Percentiles rank a stretch among this genome's conserved stretches.
These are phyloP conservation scores for Hamamelis virginiana DNA, from an alignment of 164 flowering plant genomes.

Conservation along the genomic window DNA sequence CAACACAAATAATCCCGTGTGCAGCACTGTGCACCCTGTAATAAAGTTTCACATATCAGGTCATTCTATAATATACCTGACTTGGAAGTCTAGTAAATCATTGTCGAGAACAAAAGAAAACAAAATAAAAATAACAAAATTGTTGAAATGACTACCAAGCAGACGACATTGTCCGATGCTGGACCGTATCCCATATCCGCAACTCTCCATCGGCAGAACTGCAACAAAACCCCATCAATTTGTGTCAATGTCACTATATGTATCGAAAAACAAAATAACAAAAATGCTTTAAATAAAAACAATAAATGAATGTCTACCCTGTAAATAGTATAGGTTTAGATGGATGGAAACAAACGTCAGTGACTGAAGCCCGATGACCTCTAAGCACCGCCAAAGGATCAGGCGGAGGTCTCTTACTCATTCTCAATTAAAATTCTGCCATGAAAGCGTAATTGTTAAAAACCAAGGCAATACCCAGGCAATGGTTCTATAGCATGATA, in stretches of 20 bases:
- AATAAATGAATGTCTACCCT: conserved; percentile 38
- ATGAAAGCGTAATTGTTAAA: neutral
- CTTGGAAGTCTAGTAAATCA: neutral
- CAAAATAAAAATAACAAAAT: neutral
- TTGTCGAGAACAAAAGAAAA: neutral
- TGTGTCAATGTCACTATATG: neutral
- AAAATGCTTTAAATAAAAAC: neutral
- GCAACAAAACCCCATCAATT: conserved; percentile 15
- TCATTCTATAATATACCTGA: neutral
- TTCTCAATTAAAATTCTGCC: conserved; percentile 11
- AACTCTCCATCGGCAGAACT: conserved; percentile 84
- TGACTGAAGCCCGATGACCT: conserved; percentile 88
- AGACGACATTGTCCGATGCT: conserved; percentile 74
- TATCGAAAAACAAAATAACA: neutral
- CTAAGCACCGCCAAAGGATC: conserved; percentile 82
- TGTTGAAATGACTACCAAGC: conserved; percentile 44
- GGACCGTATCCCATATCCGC: conserved; percentile 78
- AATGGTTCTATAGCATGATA: too few species aligned
- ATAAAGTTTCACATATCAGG: neutral
- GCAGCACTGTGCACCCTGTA: conserved; percentile 82
- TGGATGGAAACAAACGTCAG: conserved; percentile 73
- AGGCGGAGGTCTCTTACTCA: conserved; percentile 70
- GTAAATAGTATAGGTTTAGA: conserved; percentile 51
- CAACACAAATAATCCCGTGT: conserved; percentile 70
- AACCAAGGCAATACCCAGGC: too few species aligned